phyloP scores from a whole-genome alignment of 2,329 filamentous ascomycete species.

The Pyrenophora seminiperda region DNA sequence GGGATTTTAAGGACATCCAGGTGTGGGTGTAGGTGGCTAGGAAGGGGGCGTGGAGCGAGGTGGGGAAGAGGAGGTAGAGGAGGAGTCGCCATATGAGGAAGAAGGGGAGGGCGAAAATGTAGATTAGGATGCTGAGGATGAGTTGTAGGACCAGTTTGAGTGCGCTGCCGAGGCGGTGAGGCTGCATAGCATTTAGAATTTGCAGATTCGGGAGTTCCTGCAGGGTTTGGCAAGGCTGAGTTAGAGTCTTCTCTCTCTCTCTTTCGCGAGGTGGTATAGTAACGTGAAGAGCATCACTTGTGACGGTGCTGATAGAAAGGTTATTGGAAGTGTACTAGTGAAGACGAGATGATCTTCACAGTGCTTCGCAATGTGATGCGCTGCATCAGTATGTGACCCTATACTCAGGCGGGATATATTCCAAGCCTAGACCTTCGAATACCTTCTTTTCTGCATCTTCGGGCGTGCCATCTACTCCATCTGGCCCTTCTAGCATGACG shows the following conservation, averaged over 20 bases:
- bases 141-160: not conserved
- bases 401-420: conserved; percentile 50
- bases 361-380: not conserved
- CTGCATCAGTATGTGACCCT: conserved; percentile 51
- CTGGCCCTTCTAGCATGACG: conserved; percentile 65
- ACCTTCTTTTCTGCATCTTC: conserved; percentile 77
- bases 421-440: conserved; percentile 75
- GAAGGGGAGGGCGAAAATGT: conserved; percentile 3
- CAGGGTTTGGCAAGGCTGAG: not conserved
- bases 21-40: not conserved
- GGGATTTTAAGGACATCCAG: not conserved
- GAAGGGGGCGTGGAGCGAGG: not conserved
- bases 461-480: conserved; percentile 58
- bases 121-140: not conserved
- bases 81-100: conserved; percentile 6
- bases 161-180: not conserved
- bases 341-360: not conserved
- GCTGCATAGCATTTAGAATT: not conserved
- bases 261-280: not conserved
- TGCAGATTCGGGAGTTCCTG: not conserved
- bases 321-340: not conserved
- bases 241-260: not conserved
- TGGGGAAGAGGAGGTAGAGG: conserved; percentile 1
- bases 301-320: not conserved
- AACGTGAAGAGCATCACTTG: not conserved